Conservation (phyloP, 306 rosid species). For the Dryas alaskensis region DNA sequence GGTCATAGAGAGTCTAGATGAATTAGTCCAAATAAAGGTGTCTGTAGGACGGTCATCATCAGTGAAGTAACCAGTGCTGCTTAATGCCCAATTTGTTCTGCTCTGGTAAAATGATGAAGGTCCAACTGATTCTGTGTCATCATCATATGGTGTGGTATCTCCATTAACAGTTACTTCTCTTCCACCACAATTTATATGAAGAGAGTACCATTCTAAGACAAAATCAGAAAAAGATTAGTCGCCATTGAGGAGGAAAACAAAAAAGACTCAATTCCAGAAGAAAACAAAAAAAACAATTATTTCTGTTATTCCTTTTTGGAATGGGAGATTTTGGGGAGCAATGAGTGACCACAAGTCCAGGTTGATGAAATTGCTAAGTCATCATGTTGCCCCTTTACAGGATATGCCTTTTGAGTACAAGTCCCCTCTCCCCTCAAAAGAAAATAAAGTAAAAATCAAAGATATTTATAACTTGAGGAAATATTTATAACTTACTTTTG, state of each 20-base stretch:
- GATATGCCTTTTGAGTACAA: too few species aligned
- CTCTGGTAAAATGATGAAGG: slow-evolving; percentile 27
- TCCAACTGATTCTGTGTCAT: slow-evolving; percentile 30
- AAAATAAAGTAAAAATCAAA: too few species aligned
- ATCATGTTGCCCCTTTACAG: too few species aligned
- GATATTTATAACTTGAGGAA: too few species aligned
- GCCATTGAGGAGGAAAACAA: neutral
- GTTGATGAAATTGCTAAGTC: too few species aligned
- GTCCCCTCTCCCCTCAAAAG: too few species aligned
- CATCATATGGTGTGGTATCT: slow-evolving; percentile 30
- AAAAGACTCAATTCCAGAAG: neutral
- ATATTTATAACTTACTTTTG: too few species aligned
- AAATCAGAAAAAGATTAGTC: slow-evolving; percentile 10
- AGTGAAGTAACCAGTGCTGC: slow-evolving; percentile 49
- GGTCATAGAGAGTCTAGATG: slow-evolving; percentile 28
- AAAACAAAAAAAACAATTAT: neutral
- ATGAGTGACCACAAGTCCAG: too few species aligned
- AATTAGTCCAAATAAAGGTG: slow-evolving; percentile 21
- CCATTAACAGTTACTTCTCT: slow-evolving; percentile 10
- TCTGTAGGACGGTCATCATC: slow-evolving; percentile 20
- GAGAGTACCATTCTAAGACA: slow-evolving; percentile 38
- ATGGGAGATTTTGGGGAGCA: neutral
- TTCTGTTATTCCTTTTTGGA: neutral
- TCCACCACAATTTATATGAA: slow-evolving; percentile 69
- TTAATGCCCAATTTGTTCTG: slow-evolving; percentile 48